Conservation (phyloP, 331 rosid genomes). For the Quercus tomentella region DNA sequence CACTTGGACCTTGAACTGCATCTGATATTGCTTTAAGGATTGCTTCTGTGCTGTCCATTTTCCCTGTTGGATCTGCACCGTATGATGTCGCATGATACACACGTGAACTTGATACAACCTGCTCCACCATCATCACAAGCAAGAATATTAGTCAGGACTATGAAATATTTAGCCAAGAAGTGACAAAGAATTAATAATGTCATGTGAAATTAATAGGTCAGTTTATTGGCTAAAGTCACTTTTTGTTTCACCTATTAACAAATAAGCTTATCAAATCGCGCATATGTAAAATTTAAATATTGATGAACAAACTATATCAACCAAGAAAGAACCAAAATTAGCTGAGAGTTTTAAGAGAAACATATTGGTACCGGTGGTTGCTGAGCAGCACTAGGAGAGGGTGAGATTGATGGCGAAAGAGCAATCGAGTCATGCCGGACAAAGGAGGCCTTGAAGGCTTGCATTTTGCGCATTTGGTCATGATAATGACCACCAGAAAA, state of each 20-base stretch:
- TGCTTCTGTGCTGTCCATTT: constrained; percentile 69
- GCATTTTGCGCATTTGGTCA: constrained; percentile 28
- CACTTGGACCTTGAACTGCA: constrained; percentile 33
- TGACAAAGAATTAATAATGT: neutral
- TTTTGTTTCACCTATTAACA: neutral
- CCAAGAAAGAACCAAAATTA: neutral
- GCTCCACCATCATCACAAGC: constrained; percentile 7
- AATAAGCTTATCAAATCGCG: too few relatives aligned
- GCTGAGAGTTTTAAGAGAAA: neutral
- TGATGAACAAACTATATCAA: too few relatives aligned
- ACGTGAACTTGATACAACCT: constrained; percentile 41
- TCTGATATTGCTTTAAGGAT: constrained; percentile 61
- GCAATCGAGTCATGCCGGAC: constrained; percentile 33
- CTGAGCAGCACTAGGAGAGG: constrained; percentile 32
- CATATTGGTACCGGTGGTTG: constrained; percentile 22
- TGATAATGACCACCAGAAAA: constrained; percentile 11
- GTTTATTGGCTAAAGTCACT: neutral
- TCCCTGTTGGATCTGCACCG: constrained; percentile 89
- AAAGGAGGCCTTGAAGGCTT: constrained; percentile 40
- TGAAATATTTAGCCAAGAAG: neutral
- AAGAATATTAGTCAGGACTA: neutral
- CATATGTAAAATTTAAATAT: too few relatives aligned
- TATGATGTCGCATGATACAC: constrained; percentile 59
- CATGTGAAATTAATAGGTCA: too few relatives aligned
- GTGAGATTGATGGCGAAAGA: constrained; percentile 23